Conservation (phyloP, 306 rosid species). For the Sesbania bispinosa region DNA sequence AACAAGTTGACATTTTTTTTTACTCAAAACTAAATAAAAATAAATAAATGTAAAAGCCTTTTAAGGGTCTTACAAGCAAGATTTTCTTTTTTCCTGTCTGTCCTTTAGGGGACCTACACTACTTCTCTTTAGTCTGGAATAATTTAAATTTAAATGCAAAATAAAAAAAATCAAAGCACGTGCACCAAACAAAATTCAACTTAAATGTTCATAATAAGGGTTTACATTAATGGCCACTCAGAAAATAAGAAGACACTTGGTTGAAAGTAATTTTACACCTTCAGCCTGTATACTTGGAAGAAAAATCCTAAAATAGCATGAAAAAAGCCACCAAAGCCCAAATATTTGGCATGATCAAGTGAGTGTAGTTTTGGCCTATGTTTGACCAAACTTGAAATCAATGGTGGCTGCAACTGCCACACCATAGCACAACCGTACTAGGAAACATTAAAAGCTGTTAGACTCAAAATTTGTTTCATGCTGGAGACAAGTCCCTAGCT, state of each 20-base stretch:
- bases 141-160: not conserved
- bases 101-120: no score
- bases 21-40: no score
- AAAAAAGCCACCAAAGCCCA: conserved; percentile 44
- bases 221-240: conserved; percentile 40
- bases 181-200: conserved; percentile 33
- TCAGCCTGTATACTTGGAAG: conserved; percentile 41
- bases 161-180: not conserved
- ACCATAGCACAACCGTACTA: conserved; percentile 33
- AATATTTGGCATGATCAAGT: conserved; percentile 45
- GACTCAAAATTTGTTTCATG: conserved; percentile 58
- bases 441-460: conserved; percentile 48
- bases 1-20: no score
- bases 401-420: no score
- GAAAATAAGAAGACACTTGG: conserved; percentile 30
- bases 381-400: conserved; percentile 27
- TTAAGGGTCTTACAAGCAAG: no score
- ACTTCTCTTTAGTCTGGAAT: no score
- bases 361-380: conserved; percentile 23
- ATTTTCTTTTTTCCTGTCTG: no score
- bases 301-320: conserved; percentile 23
- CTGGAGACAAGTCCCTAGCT: conserved; percentile 45
- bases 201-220: conserved; percentile 24
- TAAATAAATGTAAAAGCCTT: no score
- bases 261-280: conserved; percentile 38